These are phyloP conservation scores for Talaromyces thailandensis DNA, from an alignment of 495 filamentous ascomycete genomes.

Conservation along the genomic window DNA sequence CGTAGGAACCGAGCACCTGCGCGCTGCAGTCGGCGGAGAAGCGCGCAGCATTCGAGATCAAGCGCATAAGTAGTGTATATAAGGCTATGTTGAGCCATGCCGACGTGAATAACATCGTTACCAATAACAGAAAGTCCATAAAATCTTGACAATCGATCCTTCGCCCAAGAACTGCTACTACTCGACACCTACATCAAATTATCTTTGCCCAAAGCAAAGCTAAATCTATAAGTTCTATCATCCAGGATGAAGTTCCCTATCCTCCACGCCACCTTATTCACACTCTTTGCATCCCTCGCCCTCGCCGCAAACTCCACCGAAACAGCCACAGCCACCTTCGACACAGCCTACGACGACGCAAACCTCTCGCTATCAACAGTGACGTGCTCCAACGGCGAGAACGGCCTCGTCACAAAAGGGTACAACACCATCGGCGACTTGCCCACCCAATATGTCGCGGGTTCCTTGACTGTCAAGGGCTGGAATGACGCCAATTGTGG, in stretches of 20 bases:
- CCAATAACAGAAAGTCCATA: background rate
- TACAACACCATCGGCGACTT: conserved; percentile 56
- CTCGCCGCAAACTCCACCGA: background rate
- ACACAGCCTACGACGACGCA: conserved; percentile 23
- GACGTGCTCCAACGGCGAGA: conserved; percentile 42
- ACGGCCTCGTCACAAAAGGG: conserved; percentile 60
- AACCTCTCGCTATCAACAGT: conserved; percentile 50
- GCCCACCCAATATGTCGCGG: conserved; percentile 48
- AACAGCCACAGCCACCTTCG: conserved; percentile 27
- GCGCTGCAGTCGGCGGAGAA: background rate
- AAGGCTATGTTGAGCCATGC: background rate
- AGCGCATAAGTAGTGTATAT: background rate
- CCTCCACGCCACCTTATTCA: background rate
- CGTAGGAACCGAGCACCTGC: background rate
- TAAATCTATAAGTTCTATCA: background rate
- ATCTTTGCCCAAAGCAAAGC: background rate
- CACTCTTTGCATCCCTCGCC: background rate
- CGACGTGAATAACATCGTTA: background rate
- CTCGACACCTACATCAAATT: background rate
- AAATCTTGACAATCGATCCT: background rate
- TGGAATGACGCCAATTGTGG: conserved; percentile 58
- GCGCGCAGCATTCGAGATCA: background rate
- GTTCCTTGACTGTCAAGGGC: conserved; percentile 45
- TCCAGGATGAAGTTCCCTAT: background rate
- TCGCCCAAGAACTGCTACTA: background rate